A percentile compares a stretch with the other conserved stretches of the same genome.
Conservation (phyloP, 441 rosid species). For the Pelargonium cotyledonis region DNA sequence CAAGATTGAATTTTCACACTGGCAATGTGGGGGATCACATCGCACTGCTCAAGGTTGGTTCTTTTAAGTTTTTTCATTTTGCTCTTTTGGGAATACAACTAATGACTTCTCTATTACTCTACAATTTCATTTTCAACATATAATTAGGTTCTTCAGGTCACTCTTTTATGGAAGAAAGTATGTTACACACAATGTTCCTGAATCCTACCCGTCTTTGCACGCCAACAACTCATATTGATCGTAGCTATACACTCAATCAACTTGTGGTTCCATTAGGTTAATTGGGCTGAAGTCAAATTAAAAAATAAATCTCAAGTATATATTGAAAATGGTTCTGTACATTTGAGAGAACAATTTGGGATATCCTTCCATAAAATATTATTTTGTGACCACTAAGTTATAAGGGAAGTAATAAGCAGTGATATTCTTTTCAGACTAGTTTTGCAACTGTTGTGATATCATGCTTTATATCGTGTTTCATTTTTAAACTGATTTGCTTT, state of each 20-base stretch:
- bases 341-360: too few species aligned
- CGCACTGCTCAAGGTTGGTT: conserved; percentile 81
- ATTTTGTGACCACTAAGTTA: neutral
- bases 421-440: neutral
- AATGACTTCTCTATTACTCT: conserved; percentile 1
- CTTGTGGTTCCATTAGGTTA: neutral
- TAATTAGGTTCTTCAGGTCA: neutral
- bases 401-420: neutral
- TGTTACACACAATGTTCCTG: neutral
- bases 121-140: too few species aligned
- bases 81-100: neutral
- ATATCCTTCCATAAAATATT: too few species aligned
- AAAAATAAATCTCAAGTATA: too few species aligned
- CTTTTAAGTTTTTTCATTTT: neutral
- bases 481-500: neutral
- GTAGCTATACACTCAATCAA: neutral
- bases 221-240: neutral
- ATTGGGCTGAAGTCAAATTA: neutral
- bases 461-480: neutral
- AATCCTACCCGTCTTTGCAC: neutral
- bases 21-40: conserved; percentile 96
- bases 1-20: conserved; percentile 84
- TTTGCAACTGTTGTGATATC: neutral
- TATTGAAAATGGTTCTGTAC: too few species aligned
- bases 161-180: neutral